Evolutionary conservation across 2,329 filamentous ascomycete species (phyloP).

Genomic region (Alternaria sp.): DNA sequence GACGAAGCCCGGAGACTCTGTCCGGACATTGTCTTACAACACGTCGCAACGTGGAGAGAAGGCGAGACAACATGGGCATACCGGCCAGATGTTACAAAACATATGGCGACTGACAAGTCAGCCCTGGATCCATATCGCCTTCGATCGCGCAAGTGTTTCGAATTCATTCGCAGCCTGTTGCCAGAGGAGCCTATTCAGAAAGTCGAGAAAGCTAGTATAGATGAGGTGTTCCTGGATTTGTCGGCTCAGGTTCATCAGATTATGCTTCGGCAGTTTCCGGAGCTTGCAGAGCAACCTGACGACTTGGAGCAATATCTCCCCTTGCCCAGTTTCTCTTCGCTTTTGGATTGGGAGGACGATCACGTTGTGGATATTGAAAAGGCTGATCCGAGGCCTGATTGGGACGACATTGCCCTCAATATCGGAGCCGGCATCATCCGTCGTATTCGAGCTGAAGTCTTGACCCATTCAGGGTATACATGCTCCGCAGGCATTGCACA

Average conservation of each 20-base stretch:
- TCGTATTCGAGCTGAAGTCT: constrained; percentile 75
- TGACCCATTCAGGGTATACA: constrained; percentile 79
- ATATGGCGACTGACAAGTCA: constrained; percentile 90
- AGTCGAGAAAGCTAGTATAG: constrained; percentile 92
- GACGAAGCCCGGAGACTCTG: constrained; percentile 87
- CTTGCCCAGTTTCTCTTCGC: constrained; percentile 77
- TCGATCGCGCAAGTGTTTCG: constrained; percentile 84
- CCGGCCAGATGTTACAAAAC: constrained; percentile 77
- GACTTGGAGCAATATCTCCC: constrained; percentile 76
- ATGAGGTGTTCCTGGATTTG: constrained; percentile 94
- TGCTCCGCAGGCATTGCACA: constrained; percentile 88
- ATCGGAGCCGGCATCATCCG: constrained; percentile 90
- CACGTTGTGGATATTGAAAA: constrained; percentile 77
- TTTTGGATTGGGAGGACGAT: constrained; percentile 84
- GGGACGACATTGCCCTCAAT: constrained; percentile 92
- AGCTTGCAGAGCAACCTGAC: constrained; percentile 72
- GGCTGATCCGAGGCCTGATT: constrained; percentile 86
- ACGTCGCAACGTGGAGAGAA: constrained; percentile 94
- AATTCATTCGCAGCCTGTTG: constrained; percentile 76
- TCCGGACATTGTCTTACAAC: constrained; percentile 83
- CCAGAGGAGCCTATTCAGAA: constrained; percentile 69
- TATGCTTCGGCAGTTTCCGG: constrained; percentile 78
- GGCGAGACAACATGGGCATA: constrained; percentile 94
- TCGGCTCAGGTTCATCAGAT: constrained; percentile 70
- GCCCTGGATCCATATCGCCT: constrained; percentile 91